Base-by-base conservation (phyloP, 495 filamentous ascomycete species). In the Rhypophila decipiens region DNA sequence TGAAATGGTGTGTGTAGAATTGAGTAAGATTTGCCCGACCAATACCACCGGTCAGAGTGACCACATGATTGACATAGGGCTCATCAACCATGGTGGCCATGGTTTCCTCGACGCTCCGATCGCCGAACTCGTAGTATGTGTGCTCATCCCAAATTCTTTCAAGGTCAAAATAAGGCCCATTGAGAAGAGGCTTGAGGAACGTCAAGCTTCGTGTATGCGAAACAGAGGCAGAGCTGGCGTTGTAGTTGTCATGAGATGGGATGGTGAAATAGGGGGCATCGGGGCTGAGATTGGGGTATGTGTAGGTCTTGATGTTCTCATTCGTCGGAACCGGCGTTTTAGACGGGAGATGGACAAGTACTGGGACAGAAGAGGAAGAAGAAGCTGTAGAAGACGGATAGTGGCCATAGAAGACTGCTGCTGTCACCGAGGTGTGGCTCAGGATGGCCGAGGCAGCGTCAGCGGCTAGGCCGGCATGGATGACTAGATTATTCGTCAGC, bases 1-100 rank as follows among this genome's bases (percentile, higher is more conserved):
- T 78, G 64, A 93, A 93, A 57, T 83, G 77, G 13, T 87, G 63
- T 1, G 76, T 73, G 59, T 94, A 94, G 61, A 94, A 95, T 11
- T 70, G 64, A 1, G 75, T 74, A n/a, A 93, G 66, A 9, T 78
- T 75, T 34, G 77, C 70, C 5, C 75, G 61, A 0, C 89, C 89
- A n/a, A 87, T 72, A 0, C 85, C 89, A 12, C 88, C 88, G 22
- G 83, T 88, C 54, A 74, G 51, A 5, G 72, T 77, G 1, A 79
- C 77, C 4, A 83, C 55, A 44, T 83, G 74, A 57, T 79, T 80
- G 17, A 82, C 76, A 50, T 79, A 80, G 5, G 79, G 79, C 54
- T 80, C 71, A 15, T 71, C 60, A 9, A 78, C 73, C 77, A 82
- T 82, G 7, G 77, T 80, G 12, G 65, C 64, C 76, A 82, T 80